Evolutionary conservation across 441 rosid species (phyloP), one percentile per base, ranked within the genome.

Genomic region (Brassica balearica): DNA sequence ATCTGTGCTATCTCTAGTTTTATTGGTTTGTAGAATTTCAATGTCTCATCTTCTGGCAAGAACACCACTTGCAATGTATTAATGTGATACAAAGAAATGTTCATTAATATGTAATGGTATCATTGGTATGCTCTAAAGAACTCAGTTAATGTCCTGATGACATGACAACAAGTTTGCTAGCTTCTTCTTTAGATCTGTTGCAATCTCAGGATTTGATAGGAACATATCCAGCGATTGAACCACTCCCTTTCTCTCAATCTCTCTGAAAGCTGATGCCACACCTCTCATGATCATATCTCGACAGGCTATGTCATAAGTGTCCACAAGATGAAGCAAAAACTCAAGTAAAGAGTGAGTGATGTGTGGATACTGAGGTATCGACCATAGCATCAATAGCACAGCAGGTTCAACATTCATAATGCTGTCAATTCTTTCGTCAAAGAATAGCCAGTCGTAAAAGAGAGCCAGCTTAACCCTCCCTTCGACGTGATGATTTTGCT

Each of bases 381-480:
- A 95, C 83, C 82, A 86, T 17, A 86, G 83, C 94, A 95, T 90
- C 81, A 93, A 80, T 2, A 86, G 80, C 84, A 93, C 81, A 36
- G 97, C 99, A 19, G 96, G 98, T 85, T 93, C 99, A 36, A 95
- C 87, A 73, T 89, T 89, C 99, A 91, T 95, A 4, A 93, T 78
- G 72, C 85, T 91, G n/a, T 92, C 97, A 11, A 81, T 27, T 70
- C 71, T 87, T 73, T 86, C 96, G 34, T 95, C 86, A 34, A 88
- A 93, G 84, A 95, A 95, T 67, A 93, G 92, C 99, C 97, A 92
- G 68, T 95, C 98, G 62, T 86, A 91, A 79, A 93, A 86, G 80
- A 95, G 67, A 63, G 98, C 96, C 32, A 93, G 80, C 89, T 84
- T 95, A 9, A 69, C 84, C 75, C 86, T 86, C 55, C 84, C 84